Base-by-base conservation (phyloP, 2,329 filamentous ascomycete species). In the Colletotrichum cordylinicola region DNA sequence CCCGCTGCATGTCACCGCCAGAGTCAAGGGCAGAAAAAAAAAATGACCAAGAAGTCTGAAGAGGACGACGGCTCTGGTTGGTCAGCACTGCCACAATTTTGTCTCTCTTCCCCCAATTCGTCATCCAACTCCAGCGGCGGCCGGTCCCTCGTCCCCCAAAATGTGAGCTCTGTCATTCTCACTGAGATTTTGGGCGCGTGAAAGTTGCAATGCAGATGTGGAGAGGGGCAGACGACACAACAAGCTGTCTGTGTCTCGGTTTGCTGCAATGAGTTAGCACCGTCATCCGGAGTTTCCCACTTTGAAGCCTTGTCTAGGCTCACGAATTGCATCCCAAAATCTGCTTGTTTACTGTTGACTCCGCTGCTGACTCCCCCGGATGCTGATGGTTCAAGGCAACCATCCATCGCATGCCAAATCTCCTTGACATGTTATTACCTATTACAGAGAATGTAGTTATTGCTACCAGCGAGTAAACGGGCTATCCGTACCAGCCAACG, bases 231-330 rank as follows among this genome's bases (percentile, higher is more conserved):
- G n/a, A n/a, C 33, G 16, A 68, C 10, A 62, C n/a, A 62, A 2
- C 58, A 37, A 21, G 16, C 55, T 58, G 55, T 4, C 8, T 12
- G 24, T 58, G 21, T 69, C 65, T 76, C 74, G 74, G 74, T n/a
- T 70, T 76, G 70, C 74, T 74, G 64, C 65, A 76, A 74, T 29
- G 16, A 74, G 74, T 43, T 70, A 76, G 74, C 66, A 61, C 62
- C 48, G 35, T 27, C 29, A 16, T 39, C 70, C 64, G 64, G 70
- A 60, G 69, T 74, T 52, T 58, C 58, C 70, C 64, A 56, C 70
- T 68, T 69, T 7, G 18, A 55, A 39, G 48, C 18, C 48, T 62
- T 48, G 52, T 39, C 55, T 21, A 27, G n/a, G 18, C 58, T 62
- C 58, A 1, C 18, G 58, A 62, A 58, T 18, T 58, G 27, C 27